Base-by-base conservation (phyloP, 1,284 basidiomycete species). In the Puccinia horiana region DNA sequence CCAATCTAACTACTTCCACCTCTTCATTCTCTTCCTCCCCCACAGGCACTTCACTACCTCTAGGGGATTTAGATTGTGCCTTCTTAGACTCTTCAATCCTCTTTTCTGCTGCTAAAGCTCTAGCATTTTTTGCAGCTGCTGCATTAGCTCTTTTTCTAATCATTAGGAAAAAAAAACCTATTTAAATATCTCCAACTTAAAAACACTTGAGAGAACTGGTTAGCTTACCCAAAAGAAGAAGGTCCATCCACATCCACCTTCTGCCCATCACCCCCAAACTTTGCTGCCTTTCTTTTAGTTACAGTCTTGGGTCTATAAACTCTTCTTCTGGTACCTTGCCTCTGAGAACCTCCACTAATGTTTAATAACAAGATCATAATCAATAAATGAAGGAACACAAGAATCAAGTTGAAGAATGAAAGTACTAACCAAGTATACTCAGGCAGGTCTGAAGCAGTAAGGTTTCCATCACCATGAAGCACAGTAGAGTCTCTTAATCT, bases 91-190 rank as follows among this genome's bases (percentile, higher is more conserved):
- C 63, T 67, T 52, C 23, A 44, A 77, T 42, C 4, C 76, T 23
- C 20, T 35, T 56, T 77, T 77, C 76, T 23, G 76, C 76, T 32
- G 76, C 76, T 9, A 65, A 61, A 12, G 76, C 76, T 12, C 76
- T 63, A 52, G 76, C 63, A 49, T 67, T 52, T 26, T 77, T 77
- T 32, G 76, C 76, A 47, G 58, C 76, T 0, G 61, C 76, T 26
- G 76, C 76, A 67, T 77, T 77, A n/a, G 76, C 76, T 18, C 76
- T 58, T 26, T 77, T 77, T 29, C 76, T 77, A 40, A 26, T 32
- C n/a, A n/a, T n/a, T n/a, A 3, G 14, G 23, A 61, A 56, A 14
- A 63, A n/a, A 2, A 61, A 52, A 42, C 32, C 14, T n/a, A 3
- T 35, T 65, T 16, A 47, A 42, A 1, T 1, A 63, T 29, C 11